A percentile compares a stretch with the other conserved stretches of the same genome.
These are phyloP conservation scores for Phaeosphaeria sp. DNA, from an alignment of 2,329 filamentous ascomycete genomes.

Conservation along the genomic window DNA sequence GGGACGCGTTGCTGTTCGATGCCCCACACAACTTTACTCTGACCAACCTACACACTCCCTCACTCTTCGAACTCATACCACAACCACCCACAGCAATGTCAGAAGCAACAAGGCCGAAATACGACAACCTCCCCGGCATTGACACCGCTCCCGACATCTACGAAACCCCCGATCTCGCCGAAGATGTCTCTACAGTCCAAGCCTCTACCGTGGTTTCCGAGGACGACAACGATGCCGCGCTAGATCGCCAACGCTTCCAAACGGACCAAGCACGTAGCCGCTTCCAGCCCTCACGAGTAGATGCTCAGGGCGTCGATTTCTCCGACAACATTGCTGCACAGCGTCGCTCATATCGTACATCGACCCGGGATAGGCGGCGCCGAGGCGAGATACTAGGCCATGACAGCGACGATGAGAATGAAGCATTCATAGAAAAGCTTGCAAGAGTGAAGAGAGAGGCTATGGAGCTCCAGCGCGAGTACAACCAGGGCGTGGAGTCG, in stretches of 20 bases:
- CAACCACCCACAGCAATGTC: slow-evolving; percentile 28
- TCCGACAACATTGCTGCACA: slow-evolving; percentile 86
- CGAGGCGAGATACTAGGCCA: slow-evolving; percentile 72
- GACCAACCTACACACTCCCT: slow-evolving; percentile 4
- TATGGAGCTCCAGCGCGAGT: slow-evolving; percentile 67
- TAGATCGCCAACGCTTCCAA: slow-evolving; percentile 78
- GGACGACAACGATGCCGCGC: slow-evolving; percentile 59
- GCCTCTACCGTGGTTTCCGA: slow-evolving; percentile 48
- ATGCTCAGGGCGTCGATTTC: slow-evolving; percentile 82
- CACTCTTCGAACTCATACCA: neutral
- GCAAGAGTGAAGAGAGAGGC: slow-evolving; percentile 84
- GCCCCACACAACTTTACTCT: slow-evolving; percentile 11
- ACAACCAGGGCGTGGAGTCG: slow-evolving; percentile 58
- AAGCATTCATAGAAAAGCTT: slow-evolving; percentile 79
- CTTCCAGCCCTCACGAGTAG: slow-evolving; percentile 78
- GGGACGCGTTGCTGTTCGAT: neutral
- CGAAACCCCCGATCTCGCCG: slow-evolving; percentile 91
- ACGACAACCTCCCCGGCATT: slow-evolving; percentile 59
- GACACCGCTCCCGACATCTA: slow-evolving; percentile 95
- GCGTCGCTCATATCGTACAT: slow-evolving; percentile 77
- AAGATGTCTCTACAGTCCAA: slow-evolving; percentile 85
- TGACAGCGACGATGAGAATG: slow-evolving; percentile 70
- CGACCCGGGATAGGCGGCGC: slow-evolving; percentile 69
- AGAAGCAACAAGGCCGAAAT: slow-evolving; percentile 43
- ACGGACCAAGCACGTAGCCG: slow-evolving; percentile 79